A percentile compares a stretch with the other conserved stretches of the same genome.
Conservation (phyloP, 176 grass and related monocot species). For the Eragrostis nindensis region DNA sequence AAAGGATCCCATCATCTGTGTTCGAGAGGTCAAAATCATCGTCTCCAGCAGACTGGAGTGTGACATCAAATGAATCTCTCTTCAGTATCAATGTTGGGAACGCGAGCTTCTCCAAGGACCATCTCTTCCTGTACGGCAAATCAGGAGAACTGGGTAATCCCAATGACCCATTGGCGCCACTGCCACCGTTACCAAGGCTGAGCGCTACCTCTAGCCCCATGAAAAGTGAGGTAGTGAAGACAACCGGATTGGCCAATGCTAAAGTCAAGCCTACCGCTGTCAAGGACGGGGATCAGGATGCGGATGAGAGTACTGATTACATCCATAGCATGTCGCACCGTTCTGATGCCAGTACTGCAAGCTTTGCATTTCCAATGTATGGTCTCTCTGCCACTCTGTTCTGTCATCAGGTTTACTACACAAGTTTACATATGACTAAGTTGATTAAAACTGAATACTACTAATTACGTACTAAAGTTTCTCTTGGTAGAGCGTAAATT, state of each 20-base stretch:
- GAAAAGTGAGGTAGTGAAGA: background rate
- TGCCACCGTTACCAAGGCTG: conserved; percentile 27
- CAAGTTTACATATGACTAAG: background rate
- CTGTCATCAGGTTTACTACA: conserved; percentile 8
- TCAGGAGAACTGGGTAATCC: conserved; percentile 43
- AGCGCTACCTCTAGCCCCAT: conserved; percentile 9
- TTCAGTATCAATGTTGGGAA: conserved; percentile 78
- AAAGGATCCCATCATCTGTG: conserved; percentile 61
- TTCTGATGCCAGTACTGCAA: conserved; percentile 59
- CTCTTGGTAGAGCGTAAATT: background rate
- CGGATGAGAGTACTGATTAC: conserved; percentile 15
- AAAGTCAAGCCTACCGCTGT: conserved; percentile 30
- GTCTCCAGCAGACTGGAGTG: conserved; percentile 63
- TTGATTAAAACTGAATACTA: background rate
- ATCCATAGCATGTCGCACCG: conserved; percentile 43
- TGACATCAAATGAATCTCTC: conserved; percentile 82
- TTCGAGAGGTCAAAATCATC: conserved; percentile 53
- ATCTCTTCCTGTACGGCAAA: conserved; percentile 46
- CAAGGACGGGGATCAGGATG: conserved; percentile 18
- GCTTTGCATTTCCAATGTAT: conserved; percentile 90
- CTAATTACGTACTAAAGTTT: background rate
- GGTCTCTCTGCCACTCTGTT: conserved; percentile 32
- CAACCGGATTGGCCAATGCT: background rate
- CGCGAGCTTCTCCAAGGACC: conserved; percentile 59
- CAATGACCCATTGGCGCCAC: conserved; percentile 42